Evolutionary conservation across 2,329 filamentous ascomycete genomes (phyloP), one percentile per base, ranked within the genome.

Genomic region (Eutypella sp.): DNA sequence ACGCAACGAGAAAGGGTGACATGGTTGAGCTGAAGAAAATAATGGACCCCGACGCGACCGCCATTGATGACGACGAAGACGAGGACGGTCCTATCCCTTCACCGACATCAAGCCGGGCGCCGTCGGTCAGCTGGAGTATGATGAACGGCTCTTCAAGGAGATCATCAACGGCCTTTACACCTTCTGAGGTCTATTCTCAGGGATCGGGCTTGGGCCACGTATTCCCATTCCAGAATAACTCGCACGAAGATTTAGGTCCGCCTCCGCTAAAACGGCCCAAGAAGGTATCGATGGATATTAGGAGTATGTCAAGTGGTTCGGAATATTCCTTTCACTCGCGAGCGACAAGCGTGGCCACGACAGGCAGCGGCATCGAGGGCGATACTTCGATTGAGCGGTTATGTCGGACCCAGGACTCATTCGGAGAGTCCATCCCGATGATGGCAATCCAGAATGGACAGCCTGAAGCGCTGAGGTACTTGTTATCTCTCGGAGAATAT

Each of bases 221-320:
- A 1, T 96, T 96, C 56, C 92, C 91, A 0, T 97, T 96, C 51
- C 87, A 95, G 62, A 78, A 76, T 45, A 79, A 80, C 48, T 64
- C 69, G 37, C 74, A 59, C 25, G 60, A 64, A 3, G 65, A 70
- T 2, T 52, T 60, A 2, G 58, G 66, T 3, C 44, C 61, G 2
- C 52, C 59, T 13, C 66, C 70, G 2, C 60, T 67, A 4, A 81
- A 80, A 47, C 79, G 77, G 54, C 69, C 78, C 29, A 95, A 93
- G 65, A 89, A 78, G 54, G 92, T 97, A 1, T 88, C 89, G 0
- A 87, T 96, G 87, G 89, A 96, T 60, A 86, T 86, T 15, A 76
- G 90, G 54, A 96, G 92, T 57, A 78, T 95, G 64, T 96, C 92
- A 6, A 90, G 84, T 54, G 86, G 85, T 34, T 97, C 92, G 0